Percentiles rank a stretch among this genome's conserved stretches.
phyloP scores from a whole-genome alignment of 805 yeast species.

The Wickerhamiella lipophila region DNA sequence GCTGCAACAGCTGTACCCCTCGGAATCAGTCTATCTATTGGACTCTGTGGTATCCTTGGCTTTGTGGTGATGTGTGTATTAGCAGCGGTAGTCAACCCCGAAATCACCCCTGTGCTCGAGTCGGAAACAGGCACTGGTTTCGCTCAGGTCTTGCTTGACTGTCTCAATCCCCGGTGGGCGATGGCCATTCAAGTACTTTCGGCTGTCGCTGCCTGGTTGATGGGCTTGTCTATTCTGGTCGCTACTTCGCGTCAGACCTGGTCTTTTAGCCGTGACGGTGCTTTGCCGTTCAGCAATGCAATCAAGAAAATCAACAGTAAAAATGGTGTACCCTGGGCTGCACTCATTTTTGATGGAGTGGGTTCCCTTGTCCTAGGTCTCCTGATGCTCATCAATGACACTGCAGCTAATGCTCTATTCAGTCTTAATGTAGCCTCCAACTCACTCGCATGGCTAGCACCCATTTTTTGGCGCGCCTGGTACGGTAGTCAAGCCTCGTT shows the following conservation, averaged over 20 bases:
- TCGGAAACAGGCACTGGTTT: constrained; percentile 42
- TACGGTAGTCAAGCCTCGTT: constrained; percentile 34
- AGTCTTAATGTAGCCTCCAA: constrained; percentile 52
- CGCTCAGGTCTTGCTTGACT: constrained; percentile 51
- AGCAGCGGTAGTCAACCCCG: constrained; percentile 36
- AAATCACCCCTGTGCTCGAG: constrained; percentile 33
- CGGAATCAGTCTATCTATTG: constrained; percentile 48
- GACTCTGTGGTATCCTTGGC: constrained; percentile 46
- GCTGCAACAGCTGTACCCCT: constrained; percentile 51
- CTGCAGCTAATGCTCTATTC: constrained; percentile 56
- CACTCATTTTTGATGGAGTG: constrained; percentile 42
- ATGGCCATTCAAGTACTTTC: constrained; percentile 47
- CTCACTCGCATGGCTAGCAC: constrained; percentile 49
- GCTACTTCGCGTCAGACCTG: constrained; percentile 61
- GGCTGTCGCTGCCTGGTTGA: constrained; percentile 48
- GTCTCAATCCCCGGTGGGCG: constrained; percentile 54
- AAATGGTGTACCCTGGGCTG: constrained; percentile 52
- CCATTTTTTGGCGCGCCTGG: constrained; percentile 45
- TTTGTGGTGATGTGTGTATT: constrained; percentile 42
- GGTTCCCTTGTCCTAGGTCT: constrained; percentile 42
- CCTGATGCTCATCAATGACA: constrained; percentile 42
- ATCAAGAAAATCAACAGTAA: constrained; percentile 45
- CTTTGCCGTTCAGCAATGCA: constrained; percentile 47
- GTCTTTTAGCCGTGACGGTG: constrained; percentile 69
- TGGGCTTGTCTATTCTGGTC: constrained; percentile 51